These are phyloP conservation scores for Dalbergia oliveri DNA, from an alignment of 306 rosid genomes.

Conservation along the genomic window DNA sequence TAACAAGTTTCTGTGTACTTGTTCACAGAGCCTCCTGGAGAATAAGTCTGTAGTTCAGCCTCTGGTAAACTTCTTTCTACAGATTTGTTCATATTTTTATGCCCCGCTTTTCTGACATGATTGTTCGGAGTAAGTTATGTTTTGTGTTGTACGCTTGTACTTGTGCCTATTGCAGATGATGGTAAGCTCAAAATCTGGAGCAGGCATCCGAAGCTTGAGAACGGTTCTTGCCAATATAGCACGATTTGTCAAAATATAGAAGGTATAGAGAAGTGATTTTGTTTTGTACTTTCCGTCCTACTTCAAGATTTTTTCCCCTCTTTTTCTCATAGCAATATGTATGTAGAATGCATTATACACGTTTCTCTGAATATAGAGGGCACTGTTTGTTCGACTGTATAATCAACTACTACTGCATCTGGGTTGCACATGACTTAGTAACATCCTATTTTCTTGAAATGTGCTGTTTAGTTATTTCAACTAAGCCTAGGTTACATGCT, in stretches of 20 bases:
- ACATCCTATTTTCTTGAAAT: neutral
- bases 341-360: neutral
- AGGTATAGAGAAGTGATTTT: slow-evolving; percentile 33
- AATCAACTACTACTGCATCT: neutral
- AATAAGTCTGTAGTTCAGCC: slow-evolving; percentile 84
- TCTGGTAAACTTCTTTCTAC: slow-evolving; percentile 62
- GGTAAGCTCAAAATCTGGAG: slow-evolving; percentile 97
- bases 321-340: neutral
- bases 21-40: slow-evolving; percentile 72
- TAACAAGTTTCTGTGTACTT: slow-evolving; percentile 41
- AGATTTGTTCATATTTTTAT: slow-evolving; percentile 28
- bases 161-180: slow-evolving; percentile 69
- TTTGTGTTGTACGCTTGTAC: neutral
- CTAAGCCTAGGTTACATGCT: neutral
- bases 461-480: neutral
- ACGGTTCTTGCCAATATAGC: slow-evolving; percentile 76
- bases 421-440: neutral
- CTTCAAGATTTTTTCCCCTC: slow-evolving; percentile 21
- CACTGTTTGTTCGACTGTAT: neutral
- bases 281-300: neutral
- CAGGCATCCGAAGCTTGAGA: slow-evolving; percentile 90
- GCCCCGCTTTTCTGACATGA: neutral
- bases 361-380: slow-evolving; percentile 5
- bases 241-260: slow-evolving; percentile 67
- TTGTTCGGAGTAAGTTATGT: slow-evolving; percentile 22